Evolutionary conservation across 306 rosid genomes (phyloP).

Genomic region (Elaeagnus macrophylla): DNA sequence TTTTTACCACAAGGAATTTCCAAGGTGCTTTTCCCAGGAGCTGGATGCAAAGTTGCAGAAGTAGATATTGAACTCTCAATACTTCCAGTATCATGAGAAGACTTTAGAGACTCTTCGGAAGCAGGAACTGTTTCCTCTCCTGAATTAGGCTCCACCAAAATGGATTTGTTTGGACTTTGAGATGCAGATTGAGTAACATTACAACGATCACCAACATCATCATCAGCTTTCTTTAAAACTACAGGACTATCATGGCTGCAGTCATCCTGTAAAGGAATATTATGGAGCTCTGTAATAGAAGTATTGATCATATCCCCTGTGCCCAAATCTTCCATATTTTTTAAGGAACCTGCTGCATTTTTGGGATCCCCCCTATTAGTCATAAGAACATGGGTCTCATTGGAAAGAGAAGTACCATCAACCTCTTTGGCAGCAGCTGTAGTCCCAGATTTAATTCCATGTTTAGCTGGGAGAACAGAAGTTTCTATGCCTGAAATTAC

Average conservation of each 20-base stretch:
- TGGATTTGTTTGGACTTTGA: slow-evolving; percentile 7
- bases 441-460: slow-evolving; percentile 22
- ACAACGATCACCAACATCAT: slow-evolving; percentile 7
- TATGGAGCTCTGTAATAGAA: slow-evolving; percentile 7
- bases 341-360: slow-evolving; percentile 19
- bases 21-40: slow-evolving; percentile 8
- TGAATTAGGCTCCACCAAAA: neutral
- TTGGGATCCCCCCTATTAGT: slow-evolving; percentile 21
- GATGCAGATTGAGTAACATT: neutral
- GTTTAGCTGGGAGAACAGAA: slow-evolving; percentile 18
- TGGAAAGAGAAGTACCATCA: slow-evolving; percentile 16
- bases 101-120: slow-evolving; percentile 14
- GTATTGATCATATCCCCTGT: slow-evolving; percentile 7
- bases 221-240: slow-evolving; percentile 6
- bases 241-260: slow-evolving; percentile 5
- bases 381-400: slow-evolving; percentile 14
- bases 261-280: slow-evolving; percentile 3
- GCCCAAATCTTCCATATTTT: slow-evolving; percentile 25
- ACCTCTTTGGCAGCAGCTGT: slow-evolving; percentile 16
- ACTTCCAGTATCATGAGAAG: slow-evolving; percentile 13
- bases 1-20: slow-evolving; percentile 6
- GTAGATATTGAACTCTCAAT: neutral
- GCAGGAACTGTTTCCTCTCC: slow-evolving; percentile 1
- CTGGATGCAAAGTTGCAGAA: slow-evolving; percentile 5
- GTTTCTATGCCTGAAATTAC: slow-evolving; percentile 16